Evolutionary conservation across 192 early-diverging fungal species (phyloP), one percentile per base, ranked within the genome.

Genomic region (Bifiguratus adelaidae): DNA sequence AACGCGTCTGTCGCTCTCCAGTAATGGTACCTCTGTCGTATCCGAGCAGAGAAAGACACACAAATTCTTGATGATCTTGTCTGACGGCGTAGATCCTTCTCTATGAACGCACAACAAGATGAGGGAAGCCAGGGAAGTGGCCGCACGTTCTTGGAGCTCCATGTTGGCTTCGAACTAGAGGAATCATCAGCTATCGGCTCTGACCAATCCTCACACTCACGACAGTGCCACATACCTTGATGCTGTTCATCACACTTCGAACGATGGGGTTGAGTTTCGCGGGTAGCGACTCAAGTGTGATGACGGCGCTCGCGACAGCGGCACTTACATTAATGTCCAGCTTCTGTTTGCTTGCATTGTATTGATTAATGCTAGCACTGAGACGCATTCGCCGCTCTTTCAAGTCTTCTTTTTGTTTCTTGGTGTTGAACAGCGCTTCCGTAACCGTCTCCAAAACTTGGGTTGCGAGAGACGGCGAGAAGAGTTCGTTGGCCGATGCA

Each of bases 21-120:
- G 40, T 1, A 83, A 73, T 5, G 86, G 83, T 22, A 84, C 86
- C 1, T 65, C 66, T 21, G 68, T 56, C 2, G 85, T 77, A 47
- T 99, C 93, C 2, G 80, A 76, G 48, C 93, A 96, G 13, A 89
- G 68, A 41, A 89, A 85, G 2, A 79, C 78, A 13, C 80, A 80
- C 43, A 97, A 45, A 53, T 99, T 99, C 30, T 82, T 85, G 40
- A 92, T 60, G 28, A 99, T 75, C 55, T 96, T 92, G 30, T 93
- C 94, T 2, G 71, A 82, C 0, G 88, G 78, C 21, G 56, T 69
- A 5, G 67, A 56, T 2, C 41, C 26, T 24, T 37, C 43, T 44
- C 61, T 76, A 18, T 74, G 56, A 26, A 62, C 50, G 51, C 76
- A 78, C 12, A 75, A 51, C 0, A 59, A 61, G 19, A 78, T 60